Percentiles rank a stretch among this genome's conserved stretches.
Conservation (phyloP, 2,329 filamentous ascomycete species). For the Geoglossum cookeanum region DNA sequence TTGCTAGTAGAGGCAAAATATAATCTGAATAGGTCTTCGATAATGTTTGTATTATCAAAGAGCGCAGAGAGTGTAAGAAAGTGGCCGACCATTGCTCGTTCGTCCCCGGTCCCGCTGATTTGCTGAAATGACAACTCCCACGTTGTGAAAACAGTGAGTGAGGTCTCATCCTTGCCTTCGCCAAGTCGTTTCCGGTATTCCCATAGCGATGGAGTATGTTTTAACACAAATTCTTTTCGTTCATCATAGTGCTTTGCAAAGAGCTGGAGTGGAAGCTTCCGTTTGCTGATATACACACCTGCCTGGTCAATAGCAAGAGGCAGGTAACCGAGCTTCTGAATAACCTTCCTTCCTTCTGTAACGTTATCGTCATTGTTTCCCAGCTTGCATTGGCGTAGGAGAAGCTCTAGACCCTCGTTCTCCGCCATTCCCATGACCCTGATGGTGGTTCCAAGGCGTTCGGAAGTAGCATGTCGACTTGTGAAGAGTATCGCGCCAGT, state of each 20-base stretch:
- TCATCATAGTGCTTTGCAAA: slow-evolving; percentile 4
- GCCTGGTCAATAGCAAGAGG: slow-evolving; percentile 5
- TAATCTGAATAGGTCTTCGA: slow-evolving; percentile 3
- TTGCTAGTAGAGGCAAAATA: not conserved
- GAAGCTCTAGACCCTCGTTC: slow-evolving; percentile 5
- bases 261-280: slow-evolving; percentile 1
- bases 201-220: slow-evolving; percentile 4
- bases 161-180: not conserved
- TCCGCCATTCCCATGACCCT: slow-evolving; percentile 2
- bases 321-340: slow-evolving; percentile 3
- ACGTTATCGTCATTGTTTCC: too few species aligned
- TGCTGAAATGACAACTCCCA: slow-evolving; percentile 3
- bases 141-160: slow-evolving; percentile 1
- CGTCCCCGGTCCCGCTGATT: not conserved
- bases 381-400: not conserved
- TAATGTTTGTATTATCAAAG: slow-evolving; percentile 4
- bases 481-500: slow-evolving; percentile 2
- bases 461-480: slow-evolving; percentile 2
- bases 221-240: slow-evolving; percentile 3
- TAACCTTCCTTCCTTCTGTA: not conserved
- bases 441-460: not conserved
- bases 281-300: slow-evolving; percentile 3
- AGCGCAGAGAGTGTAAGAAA: slow-evolving; percentile 5
- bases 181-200: slow-evolving; percentile 2
- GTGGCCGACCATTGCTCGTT: not conserved